Evolutionary conservation across 2,329 filamentous ascomycete genomes (phyloP).

Genomic region (Ploettnerulaceae sp.): DNA sequence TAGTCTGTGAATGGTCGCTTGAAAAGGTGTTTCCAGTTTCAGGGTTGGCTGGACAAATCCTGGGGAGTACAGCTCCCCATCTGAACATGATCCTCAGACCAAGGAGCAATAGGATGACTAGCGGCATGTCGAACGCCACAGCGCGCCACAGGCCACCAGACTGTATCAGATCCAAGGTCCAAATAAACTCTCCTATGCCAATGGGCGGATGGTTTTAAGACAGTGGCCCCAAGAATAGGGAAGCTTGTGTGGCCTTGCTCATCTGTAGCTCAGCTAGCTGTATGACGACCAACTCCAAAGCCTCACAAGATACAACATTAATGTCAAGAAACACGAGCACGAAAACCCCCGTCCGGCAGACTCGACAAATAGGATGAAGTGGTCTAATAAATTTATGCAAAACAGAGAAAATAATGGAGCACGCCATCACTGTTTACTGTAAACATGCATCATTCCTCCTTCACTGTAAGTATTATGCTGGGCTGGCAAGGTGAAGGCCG

Average conservation of each 20-base stretch:
- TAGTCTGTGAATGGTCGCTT: constrained; percentile 2
- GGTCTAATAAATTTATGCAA: not conserved
- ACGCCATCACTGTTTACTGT: not conserved
- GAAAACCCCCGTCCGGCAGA: too few relatives aligned
- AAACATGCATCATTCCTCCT: too few relatives aligned
- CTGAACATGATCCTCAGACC: not conserved
- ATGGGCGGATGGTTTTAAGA: too few relatives aligned
- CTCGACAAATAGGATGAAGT: not conserved
- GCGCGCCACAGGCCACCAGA: not conserved
- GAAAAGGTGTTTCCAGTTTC: not conserved
- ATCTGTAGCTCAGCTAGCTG: too few relatives aligned
- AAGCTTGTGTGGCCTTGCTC: too few relatives aligned
- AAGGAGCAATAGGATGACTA: not conserved
- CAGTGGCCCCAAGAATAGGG: not conserved
- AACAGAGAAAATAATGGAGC: not conserved
- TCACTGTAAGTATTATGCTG: too few relatives aligned
- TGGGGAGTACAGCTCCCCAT: too few relatives aligned
- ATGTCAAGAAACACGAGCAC: too few relatives aligned
- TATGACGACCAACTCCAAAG: too few relatives aligned
- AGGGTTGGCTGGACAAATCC: not conserved
- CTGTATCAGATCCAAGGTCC: not conserved
- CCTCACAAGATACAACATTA: too few relatives aligned
- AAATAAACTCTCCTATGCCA: not conserved
- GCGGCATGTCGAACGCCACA: not conserved
- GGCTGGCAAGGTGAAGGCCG: not conserved